Evolutionary conservation across 2,329 filamentous ascomycete genomes (phyloP), one percentile per base, ranked within the genome.

Genomic region (Talaromyces amestolkiae): DNA sequence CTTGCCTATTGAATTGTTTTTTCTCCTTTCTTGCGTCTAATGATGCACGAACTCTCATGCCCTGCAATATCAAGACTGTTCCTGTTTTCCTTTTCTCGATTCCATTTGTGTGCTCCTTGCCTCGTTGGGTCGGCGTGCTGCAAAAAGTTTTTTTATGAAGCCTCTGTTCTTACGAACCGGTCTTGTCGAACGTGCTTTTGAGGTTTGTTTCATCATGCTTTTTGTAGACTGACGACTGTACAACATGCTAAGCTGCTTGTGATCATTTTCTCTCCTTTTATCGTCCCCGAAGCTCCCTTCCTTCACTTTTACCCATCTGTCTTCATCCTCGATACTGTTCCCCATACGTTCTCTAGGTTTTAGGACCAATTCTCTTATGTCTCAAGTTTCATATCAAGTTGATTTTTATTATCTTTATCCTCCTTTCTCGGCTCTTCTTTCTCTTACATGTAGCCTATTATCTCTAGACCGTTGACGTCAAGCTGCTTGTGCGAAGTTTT

Each of bases 41-140:
- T 73, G 74, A 72, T 73, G 75, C 76, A 75, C 69, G 69, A 73
- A 63, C 64, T 76, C 74, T 73, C 71, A 65, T 67, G 61, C 63
- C 63, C 63, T 59, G 56, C 47, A 58, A 37, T 63, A 58, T 51
- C 59, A 45, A 66, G 58, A 63, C 49, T 59, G 59, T 56, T 22
- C 53, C 33, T 47, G 45, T 66, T 35, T 35, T n/a, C 43, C 41
- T 47, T 49, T 58, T 63, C 54, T 66, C n/a, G 35, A 31, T 41
- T 39, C 59, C 61, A 67, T 76, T 74, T 71, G 72, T 72, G 72
- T 71, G 67, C 70, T 69, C 71, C 71, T 74, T 77, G 74, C 72
- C 73, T 59, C 72, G 73, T 73, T 78, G 77, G 78, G 77, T 75
- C 78, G 77, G 77, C 77, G 75, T 75, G 79, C 72, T 79, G 77